Evolutionary conservation across 2,329 filamentous ascomycete genomes (phyloP).

Genomic region (Dothistroma pini): DNA sequence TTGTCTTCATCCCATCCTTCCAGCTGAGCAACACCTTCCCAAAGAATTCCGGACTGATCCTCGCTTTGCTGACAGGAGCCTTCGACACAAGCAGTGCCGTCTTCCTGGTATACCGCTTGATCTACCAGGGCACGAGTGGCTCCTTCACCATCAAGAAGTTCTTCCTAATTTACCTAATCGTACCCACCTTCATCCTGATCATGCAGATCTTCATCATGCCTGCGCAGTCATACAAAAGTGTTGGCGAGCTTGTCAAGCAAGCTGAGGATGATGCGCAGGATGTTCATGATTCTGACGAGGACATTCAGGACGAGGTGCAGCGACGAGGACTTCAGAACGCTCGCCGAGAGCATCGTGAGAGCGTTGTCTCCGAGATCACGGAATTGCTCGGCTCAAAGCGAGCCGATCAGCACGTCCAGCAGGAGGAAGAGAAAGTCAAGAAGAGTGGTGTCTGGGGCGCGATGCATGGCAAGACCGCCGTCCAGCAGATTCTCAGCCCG

Average conservation of each 20-base stretch:
- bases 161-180: constrained; percentile 49
- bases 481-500: constrained; percentile 69
- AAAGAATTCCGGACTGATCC: constrained; percentile 47
- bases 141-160: constrained; percentile 46
- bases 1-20: constrained; percentile 51
- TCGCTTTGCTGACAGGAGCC: constrained; percentile 50
- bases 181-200: constrained; percentile 43
- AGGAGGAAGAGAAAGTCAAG: constrained; percentile 65
- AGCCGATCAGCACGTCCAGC: constrained; percentile 39
- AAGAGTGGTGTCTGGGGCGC: constrained; percentile 81
- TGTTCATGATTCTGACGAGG: constrained; percentile 54
- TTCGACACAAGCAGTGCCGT: constrained; percentile 50
- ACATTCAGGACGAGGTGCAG: constrained; percentile 51
- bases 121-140: constrained; percentile 43
- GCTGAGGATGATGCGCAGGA: constrained; percentile 51
- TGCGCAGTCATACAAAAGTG: constrained; percentile 48
- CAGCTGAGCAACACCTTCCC: constrained; percentile 51
- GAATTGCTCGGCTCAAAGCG: constrained; percentile 68
- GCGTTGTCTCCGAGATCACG: constrained; percentile 67
- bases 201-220: constrained; percentile 48
- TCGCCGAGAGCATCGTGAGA: constrained; percentile 55
- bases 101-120: constrained; percentile 47
- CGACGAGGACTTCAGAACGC: constrained; percentile 52
- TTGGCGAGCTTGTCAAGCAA: constrained; percentile 75
- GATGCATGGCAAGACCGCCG: constrained; percentile 68